Percentiles rank a stretch among this genome's conserved stretches.
Evolutionary conservation across 495 filamentous ascomycete genomes (phyloP).

Genomic region (Xylaria venustula): DNA sequence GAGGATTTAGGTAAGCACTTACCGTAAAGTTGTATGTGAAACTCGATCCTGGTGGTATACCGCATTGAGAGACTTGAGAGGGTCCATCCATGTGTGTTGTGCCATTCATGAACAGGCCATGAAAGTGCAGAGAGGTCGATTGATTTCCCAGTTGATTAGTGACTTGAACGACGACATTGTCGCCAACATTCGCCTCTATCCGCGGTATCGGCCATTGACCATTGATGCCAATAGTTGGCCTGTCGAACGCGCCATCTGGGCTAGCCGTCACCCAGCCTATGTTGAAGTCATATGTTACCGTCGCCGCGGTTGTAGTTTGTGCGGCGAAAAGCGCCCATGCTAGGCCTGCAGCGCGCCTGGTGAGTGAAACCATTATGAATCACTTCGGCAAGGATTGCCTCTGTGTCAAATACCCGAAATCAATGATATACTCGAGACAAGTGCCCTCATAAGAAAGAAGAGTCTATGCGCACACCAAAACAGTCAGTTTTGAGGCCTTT

Average conservation of each 20-base stretch:
- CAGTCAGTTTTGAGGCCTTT: background rate
- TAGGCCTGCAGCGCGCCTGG: conserved; percentile 22
- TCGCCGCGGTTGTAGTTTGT: conserved; percentile 47
- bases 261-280: conserved; percentile 78
- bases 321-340: conserved; percentile 34
- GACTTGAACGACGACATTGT: conserved; percentile 68
- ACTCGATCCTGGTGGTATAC: conserved; percentile 59
- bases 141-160: conserved; percentile 72
- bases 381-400: background rate
- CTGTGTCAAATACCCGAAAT: background rate
- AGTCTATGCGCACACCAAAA: background rate
- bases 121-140: conserved; percentile 69
- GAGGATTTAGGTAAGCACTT: conserved; percentile 16
- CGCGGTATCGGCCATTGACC: conserved; percentile 72
- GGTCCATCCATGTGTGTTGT: conserved; percentile 75
- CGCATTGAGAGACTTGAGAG: conserved; percentile 64
- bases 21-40: conserved; percentile 80
- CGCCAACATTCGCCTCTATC: conserved; percentile 68
- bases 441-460: background rate
- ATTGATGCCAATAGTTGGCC: conserved; percentile 78
- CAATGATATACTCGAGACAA: background rate
- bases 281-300: conserved; percentile 74
- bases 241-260: conserved; percentile 67
- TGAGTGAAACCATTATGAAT: conserved; percentile 1
- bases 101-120: conserved; percentile 72